Base-by-base conservation (phyloP, 352 stramenopile species). In the Pythium rishiriense region DNA sequence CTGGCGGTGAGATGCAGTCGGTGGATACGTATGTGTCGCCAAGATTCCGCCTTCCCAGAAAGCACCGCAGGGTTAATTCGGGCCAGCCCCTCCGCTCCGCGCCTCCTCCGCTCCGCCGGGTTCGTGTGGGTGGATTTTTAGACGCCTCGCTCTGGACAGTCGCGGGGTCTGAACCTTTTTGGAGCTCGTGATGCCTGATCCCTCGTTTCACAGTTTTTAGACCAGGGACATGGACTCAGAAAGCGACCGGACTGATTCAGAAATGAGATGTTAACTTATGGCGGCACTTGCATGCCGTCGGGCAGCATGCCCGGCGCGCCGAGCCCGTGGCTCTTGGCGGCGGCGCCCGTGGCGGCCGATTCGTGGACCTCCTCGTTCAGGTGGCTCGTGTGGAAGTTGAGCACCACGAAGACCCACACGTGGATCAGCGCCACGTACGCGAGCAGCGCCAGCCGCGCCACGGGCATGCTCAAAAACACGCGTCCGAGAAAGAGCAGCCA, bases 311-410 rank as follows among this genome's bases (percentile, higher is more conserved):
- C 66, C 21, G 62, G 62, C 15, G 41, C 60, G 24, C 50, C 53
- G 9, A 67, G 26, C 10, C 55, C 59, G 29, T 59, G 62, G 64
- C 68, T 60, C 24, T 70, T 68, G 52, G 69, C 67, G 41, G 65
- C 70, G 6, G 57, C 58, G 15, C 45, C 58, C 7, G 64, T 64
- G 14, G 62, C 70, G 15, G 51, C 53, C 7, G 51, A 33, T 19
- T 72, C 75, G 17, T 91, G 74, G 62, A 91, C 74, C 63, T 95
- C 86, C 49, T 93, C 83, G 26, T 78, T 87, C 64, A 95, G 48
- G 62, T 95, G 86, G 60, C 80, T 93, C 53, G 88, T 96, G 70
- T 96, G 88, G 69, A 95, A 93, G 62, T 83, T 91, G 62, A 96
- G 68, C 49, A 96, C 82, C 37, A 91, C 66, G 60, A 95, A 93